Percentiles rank a stretch among this genome's conserved stretches.
These are phyloP conservation scores for Salix koriyanagi DNA, from an alignment of 345 rosid species.

Conservation along the genomic window DNA sequence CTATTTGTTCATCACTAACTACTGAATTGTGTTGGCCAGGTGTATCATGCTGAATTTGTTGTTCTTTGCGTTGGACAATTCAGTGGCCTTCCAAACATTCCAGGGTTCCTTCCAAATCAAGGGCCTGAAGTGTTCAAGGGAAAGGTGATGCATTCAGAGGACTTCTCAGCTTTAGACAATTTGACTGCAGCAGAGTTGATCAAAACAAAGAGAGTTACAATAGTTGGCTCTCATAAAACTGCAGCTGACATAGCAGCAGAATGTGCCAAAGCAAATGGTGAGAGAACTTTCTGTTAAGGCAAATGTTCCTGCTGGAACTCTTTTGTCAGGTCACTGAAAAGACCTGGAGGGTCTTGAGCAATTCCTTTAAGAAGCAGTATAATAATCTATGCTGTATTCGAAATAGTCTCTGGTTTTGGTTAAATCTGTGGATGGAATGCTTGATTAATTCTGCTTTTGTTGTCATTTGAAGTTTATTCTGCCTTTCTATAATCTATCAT, in stretches of 20 bases:
- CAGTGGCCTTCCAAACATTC: conserved; percentile 34
- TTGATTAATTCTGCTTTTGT: too few species aligned
- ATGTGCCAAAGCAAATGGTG: conserved; percentile 36
- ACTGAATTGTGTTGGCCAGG: conserved; percentile 8
- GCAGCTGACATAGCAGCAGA: conserved; percentile 40
- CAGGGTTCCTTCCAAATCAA: conserved; percentile 23
- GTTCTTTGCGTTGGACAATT: conserved; percentile 32
- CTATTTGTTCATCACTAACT: not conserved
- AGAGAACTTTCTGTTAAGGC: not conserved
- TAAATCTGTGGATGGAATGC: not conserved
- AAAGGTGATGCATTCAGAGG: conserved; percentile 38
- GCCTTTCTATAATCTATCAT: not conserved
- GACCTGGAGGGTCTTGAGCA: not conserved
- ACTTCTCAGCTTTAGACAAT: conserved; percentile 23
- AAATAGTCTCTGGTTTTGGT: not conserved
- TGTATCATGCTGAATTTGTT: conserved; percentile 34
- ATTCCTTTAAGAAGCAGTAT: not conserved
- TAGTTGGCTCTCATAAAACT: conserved; percentile 33
- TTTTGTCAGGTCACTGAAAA: not conserved
- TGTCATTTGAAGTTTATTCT: not conserved
- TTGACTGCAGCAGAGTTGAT: conserved; percentile 20
- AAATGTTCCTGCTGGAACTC: not conserved
- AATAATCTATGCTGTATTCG: not conserved
- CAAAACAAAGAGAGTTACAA: conserved; percentile 23
- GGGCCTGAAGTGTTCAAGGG: conserved; percentile 34